Conservation (phyloP, 176 grass and related monocot species). For the Aechmea fasciata region DNA sequence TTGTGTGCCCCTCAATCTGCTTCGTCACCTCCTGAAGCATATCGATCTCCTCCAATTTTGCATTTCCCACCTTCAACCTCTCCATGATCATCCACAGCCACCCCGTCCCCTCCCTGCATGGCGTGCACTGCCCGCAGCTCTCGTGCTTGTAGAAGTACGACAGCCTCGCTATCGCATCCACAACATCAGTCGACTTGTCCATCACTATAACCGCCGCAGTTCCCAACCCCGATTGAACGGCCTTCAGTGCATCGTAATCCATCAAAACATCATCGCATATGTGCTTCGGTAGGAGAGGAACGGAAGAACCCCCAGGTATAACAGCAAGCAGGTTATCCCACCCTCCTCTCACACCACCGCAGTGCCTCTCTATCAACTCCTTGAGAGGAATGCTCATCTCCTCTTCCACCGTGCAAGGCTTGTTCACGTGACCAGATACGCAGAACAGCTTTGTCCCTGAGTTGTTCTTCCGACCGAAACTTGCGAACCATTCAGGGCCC, state of each 20-base stretch:
- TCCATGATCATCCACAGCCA: slow-evolving; percentile 99
- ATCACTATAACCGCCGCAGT: slow-evolving; percentile 84
- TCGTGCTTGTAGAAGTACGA: slow-evolving; percentile 96
- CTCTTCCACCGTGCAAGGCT: slow-evolving; percentile 91
- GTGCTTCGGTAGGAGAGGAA: slow-evolving; percentile 72
- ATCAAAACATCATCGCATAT: slow-evolving; percentile 89
- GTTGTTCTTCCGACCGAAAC: slow-evolving; percentile 88
- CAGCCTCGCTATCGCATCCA: slow-evolving; percentile 77
- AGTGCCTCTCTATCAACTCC: slow-evolving; percentile 76
- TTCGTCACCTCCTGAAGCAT: slow-evolving; percentile 93
- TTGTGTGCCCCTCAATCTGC: slow-evolving; percentile 93
- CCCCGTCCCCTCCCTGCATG: slow-evolving; percentile 83
- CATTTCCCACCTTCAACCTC: slow-evolving; percentile 89
- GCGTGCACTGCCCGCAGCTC: slow-evolving; percentile 92
- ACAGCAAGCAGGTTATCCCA: slow-evolving; percentile 87
- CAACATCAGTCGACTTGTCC: slow-evolving; percentile 90
- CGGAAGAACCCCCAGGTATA: slow-evolving; percentile 81
- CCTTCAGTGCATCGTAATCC: slow-evolving; percentile 91
- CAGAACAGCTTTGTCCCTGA: slow-evolving; percentile 76
- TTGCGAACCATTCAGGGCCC: slow-evolving; percentile 91
- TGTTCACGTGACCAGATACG: slow-evolving; percentile 86
- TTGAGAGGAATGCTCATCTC: slow-evolving; percentile 93
- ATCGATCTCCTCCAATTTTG: slow-evolving; percentile 85
- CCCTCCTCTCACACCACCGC: slow-evolving; percentile 85
- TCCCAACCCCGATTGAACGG: slow-evolving; percentile 69